Conservation (phyloP, 441 rosid species). For the Euphorbia schlechtendalii region DNA sequence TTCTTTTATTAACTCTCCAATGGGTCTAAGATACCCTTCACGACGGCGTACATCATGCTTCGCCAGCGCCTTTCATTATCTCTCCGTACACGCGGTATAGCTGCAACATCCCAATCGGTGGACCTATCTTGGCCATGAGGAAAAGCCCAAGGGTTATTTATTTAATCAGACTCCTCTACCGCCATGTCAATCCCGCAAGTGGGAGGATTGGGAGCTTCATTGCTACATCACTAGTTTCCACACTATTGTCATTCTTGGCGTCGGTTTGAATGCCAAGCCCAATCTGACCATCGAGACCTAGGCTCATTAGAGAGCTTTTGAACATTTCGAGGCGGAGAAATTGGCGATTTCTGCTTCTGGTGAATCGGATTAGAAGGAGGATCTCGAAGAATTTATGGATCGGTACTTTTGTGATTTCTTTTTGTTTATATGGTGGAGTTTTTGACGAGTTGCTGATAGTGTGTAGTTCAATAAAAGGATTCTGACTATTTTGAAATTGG, state of each 20-base stretch:
- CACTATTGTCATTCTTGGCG: slow-evolving; percentile 81
- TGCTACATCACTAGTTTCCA: slow-evolving; percentile 92
- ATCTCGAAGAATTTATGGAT: too few species aligned
- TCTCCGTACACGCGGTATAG: slow-evolving; percentile 38
- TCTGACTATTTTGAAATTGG: too few species aligned
- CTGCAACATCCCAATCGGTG: slow-evolving; percentile 51
- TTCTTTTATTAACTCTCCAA: neutral
- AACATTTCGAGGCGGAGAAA: slow-evolving; percentile 59
- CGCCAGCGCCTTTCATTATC: slow-evolving; percentile 48
- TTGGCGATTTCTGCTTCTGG: slow-evolving; percentile 3
- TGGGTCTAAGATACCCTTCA: slow-evolving; percentile 4
- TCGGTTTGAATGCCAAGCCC: slow-evolving; percentile 89
- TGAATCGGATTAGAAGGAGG: slow-evolving; percentile 19
- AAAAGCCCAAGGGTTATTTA: slow-evolving; percentile 66
- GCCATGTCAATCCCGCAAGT: slow-evolving; percentile 75
- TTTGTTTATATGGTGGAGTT: too few species aligned
- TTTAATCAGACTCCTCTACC: slow-evolving; percentile 64
- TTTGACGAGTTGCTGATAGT: too few species aligned
- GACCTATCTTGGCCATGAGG: slow-evolving; percentile 73
- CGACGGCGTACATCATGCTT: slow-evolving; percentile 38
- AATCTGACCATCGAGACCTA: slow-evolving; percentile 93
- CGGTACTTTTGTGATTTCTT: too few species aligned
- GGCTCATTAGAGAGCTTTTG: slow-evolving; percentile 90
- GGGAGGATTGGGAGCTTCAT: slow-evolving; percentile 98
- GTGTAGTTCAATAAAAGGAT: too few species aligned